phyloP scores from a whole-genome alignment of 108 stramenopile genomes.

The Asterionellopsis glacialis region DNA sequence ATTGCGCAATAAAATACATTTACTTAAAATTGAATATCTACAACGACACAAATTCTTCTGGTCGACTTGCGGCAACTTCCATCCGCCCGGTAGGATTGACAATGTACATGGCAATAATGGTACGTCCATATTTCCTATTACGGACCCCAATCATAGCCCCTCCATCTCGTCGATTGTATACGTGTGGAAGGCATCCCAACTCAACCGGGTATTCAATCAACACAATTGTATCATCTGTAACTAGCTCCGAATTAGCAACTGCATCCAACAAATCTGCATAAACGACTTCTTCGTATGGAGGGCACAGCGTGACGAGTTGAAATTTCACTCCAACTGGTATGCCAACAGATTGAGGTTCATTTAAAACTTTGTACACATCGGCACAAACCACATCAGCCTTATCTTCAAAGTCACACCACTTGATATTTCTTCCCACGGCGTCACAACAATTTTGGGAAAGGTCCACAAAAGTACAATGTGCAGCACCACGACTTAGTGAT shows the following conservation, averaged over 20 bases:
- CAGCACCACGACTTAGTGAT: slow-evolving; percentile 85
- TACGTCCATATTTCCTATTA: slow-evolving; percentile 93
- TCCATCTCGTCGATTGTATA: slow-evolving; percentile 53
- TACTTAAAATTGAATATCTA: too few species aligned
- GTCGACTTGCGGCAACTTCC: slow-evolving; percentile 68
- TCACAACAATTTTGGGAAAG: slow-evolving; percentile 68
- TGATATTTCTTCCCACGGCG: slow-evolving; percentile 65
- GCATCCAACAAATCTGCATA: slow-evolving; percentile 86
- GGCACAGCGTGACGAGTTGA: slow-evolving; percentile 88
- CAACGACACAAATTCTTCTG: slow-evolving; percentile 72
- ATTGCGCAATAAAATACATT: too few species aligned
- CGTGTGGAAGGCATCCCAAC: slow-evolving; percentile 86
- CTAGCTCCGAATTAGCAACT: slow-evolving; percentile 66
- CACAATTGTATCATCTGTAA: slow-evolving; percentile 83
- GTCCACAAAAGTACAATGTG: slow-evolving; percentile 85
- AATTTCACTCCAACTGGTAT: slow-evolving; percentile 58
- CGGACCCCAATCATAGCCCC: slow-evolving; percentile 85
- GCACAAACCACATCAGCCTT: slow-evolving; percentile 64
- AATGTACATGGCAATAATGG: slow-evolving; percentile 91
- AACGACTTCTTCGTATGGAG: slow-evolving; percentile 95
- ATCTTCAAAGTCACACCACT: slow-evolving; percentile 67
- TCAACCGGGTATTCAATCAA: slow-evolving; percentile 95
- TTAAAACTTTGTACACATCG: slow-evolving; percentile 81
- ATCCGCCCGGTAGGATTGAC: slow-evolving; percentile 80
- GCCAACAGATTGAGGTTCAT: slow-evolving; percentile 74